These are phyloP conservation scores for Solanum megistacrolobum DNA, from an alignment of 257 asterid genomes.

Conservation along the genomic window DNA sequence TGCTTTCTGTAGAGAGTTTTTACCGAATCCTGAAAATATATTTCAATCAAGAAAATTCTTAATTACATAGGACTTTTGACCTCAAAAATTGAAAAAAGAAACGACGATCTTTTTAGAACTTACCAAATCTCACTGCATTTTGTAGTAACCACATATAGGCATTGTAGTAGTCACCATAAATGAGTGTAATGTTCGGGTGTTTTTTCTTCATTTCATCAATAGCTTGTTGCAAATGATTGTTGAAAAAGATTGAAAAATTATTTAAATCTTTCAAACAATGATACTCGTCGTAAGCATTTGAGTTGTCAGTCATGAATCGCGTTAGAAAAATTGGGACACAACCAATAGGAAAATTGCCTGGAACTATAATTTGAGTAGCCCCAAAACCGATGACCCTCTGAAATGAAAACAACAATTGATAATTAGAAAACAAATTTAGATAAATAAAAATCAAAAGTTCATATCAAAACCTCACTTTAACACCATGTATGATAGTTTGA, in stretches of 20 bases:
- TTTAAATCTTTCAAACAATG: not conserved
- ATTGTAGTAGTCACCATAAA: constrained; percentile 5
- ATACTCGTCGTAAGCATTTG: not conserved
- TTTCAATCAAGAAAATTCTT: not conserved
- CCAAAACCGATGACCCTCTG: not conserved
- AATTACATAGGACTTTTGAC: no score
- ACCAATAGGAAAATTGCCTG: not conserved
- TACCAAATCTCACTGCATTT: not conserved
- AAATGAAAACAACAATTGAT: not conserved
- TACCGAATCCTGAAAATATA: not conserved
- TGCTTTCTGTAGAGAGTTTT: not conserved
- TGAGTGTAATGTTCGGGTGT: not conserved
- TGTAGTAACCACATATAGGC: not conserved
- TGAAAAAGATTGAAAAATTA: not conserved
- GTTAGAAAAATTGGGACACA: not conserved
- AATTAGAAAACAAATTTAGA: not conserved
- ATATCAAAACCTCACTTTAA: not conserved
- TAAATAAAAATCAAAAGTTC: not conserved
- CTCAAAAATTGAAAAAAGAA: no score
- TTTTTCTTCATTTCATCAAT: not conserved
- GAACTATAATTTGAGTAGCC: not conserved
- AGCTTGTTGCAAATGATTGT: not conserved
- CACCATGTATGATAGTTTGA: not conserved
- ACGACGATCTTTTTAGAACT: not conserved
- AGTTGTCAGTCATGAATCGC: not conserved